phyloP scores from a whole-genome alignment of 495 filamentous ascomycete genomes.

The Alectoria sarmentosa region DNA sequence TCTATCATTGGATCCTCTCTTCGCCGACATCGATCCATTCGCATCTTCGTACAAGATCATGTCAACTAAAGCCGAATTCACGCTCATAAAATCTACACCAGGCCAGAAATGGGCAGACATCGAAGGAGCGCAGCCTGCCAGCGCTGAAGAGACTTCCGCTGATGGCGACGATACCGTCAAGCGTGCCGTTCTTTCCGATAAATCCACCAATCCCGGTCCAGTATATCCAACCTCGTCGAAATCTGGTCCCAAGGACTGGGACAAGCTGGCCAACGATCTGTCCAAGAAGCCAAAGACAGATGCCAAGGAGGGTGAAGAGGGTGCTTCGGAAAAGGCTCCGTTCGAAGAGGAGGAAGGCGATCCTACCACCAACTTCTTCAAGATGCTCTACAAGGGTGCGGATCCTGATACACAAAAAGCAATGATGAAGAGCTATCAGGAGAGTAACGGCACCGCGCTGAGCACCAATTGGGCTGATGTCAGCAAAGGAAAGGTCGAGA shows the following conservation, averaged over 20 bases:
- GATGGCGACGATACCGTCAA: conserved; percentile 21
- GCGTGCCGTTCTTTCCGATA: conserved; percentile 13
- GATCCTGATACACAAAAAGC: conserved; percentile 76
- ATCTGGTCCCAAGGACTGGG: conserved; percentile 85
- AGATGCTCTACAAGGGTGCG: conserved; percentile 75
- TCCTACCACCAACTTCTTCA: conserved; percentile 83
- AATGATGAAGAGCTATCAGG: conserved; percentile 96
- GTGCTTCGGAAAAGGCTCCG: conserved; percentile 38
- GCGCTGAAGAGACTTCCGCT: conserved; percentile 30
- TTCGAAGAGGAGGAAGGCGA: conserved; percentile 59
- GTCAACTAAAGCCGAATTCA: conserved; percentile 78
- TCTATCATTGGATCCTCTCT: conserved; percentile 67
- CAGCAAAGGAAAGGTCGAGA: conserved; percentile 61
- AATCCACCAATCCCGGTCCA: conserved; percentile 38
- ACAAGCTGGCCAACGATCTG: conserved; percentile 59
- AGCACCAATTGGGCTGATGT: conserved; percentile 94
- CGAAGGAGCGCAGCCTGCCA: conserved; percentile 43
- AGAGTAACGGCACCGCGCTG: conserved; percentile 87
- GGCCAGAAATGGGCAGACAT: conserved; percentile 72
- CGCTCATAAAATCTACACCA: conserved; percentile 56
- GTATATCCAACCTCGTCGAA: conserved; percentile 86
- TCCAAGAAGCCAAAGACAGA: conserved; percentile 40
- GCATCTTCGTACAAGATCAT: conserved; percentile 57
- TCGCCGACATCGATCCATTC: conserved; percentile 52
- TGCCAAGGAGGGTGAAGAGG: conserved; percentile 27